These are phyloP conservation scores for Taphrina wiesneri DNA, from an alignment of 1,139 yeast species.

Conservation along the genomic window DNA sequence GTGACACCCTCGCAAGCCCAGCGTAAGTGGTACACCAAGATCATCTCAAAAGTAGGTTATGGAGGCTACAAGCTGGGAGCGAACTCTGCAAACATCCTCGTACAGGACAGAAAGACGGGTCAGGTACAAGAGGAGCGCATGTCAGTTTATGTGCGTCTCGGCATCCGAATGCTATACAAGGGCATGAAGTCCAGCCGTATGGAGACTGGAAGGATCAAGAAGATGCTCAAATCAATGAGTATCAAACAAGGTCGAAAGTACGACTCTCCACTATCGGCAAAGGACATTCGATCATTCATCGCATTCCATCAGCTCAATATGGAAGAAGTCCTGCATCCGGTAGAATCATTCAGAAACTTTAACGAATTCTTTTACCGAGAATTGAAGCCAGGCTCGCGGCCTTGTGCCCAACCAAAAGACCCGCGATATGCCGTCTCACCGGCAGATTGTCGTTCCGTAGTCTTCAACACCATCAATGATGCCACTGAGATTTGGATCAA, in stretches of 20 bases:
- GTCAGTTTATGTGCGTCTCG: constrained; percentile 83
- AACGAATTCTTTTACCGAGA: constrained; percentile 87
- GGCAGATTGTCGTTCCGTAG: constrained; percentile 85
- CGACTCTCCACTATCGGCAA: constrained; percentile 65
- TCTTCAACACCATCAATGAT: constrained; percentile 59
- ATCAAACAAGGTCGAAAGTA: constrained; percentile 81
- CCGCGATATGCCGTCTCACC: constrained; percentile 65
- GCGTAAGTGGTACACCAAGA: constrained; percentile 83
- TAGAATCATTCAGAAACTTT: constrained; percentile 63
- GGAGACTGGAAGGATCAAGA: constrained; percentile 61
- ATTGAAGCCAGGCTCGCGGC: constrained; percentile 69
- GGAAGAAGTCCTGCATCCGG: constrained; percentile 61
- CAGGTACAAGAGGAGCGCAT: constrained; percentile 86
- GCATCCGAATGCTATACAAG: constrained; percentile 78
- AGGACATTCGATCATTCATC: constrained; percentile 73
- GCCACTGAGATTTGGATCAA: constrained; percentile 89
- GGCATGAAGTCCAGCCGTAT: constrained; percentile 58
- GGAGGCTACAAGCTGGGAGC: constrained; percentile 87
- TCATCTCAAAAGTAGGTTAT: constrained; percentile 73
- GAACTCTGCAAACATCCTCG: constrained; percentile 88
- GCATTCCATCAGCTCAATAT: constrained; percentile 76
- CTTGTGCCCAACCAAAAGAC: constrained; percentile 59
- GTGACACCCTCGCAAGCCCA: constrained; percentile 82
- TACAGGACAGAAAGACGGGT: constrained; percentile 88
- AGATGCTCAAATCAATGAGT: constrained; percentile 63